A percentile compares a stretch with the other conserved stretches of the same genome.
phyloP scores from a whole-genome alignment of 495 filamentous ascomycete species.

The Hyaloscypha bicolor region DNA sequence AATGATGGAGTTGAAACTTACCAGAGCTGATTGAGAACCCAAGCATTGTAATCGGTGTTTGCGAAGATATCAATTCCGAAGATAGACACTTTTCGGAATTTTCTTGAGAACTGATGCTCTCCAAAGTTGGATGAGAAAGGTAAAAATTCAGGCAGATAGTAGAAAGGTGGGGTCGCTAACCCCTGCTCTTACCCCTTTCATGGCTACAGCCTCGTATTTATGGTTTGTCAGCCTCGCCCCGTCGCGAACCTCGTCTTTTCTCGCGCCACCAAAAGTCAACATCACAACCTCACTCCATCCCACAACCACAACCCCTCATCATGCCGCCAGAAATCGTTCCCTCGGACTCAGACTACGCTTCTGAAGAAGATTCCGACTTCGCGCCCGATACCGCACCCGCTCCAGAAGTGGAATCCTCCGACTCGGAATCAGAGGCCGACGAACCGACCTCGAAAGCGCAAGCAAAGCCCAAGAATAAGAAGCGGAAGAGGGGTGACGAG shows the following conservation, averaged over 20 bases:
- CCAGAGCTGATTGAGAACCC: too few species aligned
- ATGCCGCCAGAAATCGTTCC: constrained; percentile 34
- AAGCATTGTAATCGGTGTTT: too few species aligned
- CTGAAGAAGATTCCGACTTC: constrained; percentile 76
- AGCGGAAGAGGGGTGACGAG: constrained; percentile 41
- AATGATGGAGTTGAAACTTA: too few species aligned
- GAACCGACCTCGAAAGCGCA: constrained; percentile 21
- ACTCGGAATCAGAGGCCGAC: constrained; percentile 46
- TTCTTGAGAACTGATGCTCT: too few species aligned
- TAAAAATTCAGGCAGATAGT: too few species aligned
- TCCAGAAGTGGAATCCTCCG: constrained; percentile 36
- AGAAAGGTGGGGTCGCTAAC: too few species aligned
- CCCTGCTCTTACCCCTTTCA: neutral
- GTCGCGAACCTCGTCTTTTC: constrained; percentile 2
- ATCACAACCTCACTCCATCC: constrained; percentile 9
- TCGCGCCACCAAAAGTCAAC: constrained; percentile 2
- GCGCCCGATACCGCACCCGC: constrained; percentile 57
- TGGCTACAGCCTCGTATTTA: neutral
- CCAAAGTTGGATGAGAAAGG: too few species aligned
- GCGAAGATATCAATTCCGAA: too few species aligned
- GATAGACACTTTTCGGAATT: too few species aligned
- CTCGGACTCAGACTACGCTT: constrained; percentile 59
- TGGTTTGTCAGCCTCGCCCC: constrained; percentile 10
- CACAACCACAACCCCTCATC: constrained; percentile 1
- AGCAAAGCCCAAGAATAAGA: constrained; percentile 26